Evolutionary conservation across 2,329 filamentous ascomycete species (phyloP), one percentile per base, ranked within the genome.

Genomic region (Stagonosporopsis tanaceti): DNA sequence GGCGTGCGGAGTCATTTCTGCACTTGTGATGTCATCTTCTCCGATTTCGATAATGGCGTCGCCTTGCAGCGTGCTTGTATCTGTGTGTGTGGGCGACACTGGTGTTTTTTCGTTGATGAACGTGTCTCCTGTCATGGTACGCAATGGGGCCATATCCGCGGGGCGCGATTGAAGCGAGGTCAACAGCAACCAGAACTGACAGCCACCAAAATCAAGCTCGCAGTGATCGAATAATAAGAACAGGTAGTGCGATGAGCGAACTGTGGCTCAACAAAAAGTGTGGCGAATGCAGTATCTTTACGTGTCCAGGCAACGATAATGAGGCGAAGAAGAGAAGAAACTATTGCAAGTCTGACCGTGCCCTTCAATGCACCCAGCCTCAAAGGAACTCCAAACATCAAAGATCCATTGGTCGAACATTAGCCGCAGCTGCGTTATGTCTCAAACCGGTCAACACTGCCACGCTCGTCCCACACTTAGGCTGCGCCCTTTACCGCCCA

Each of bases 1-100:
- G 7, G 60, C 50, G 17, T 60, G 56, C 9, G 53, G 59, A 14
- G 64, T 53, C 34, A 4, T 55, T 54, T 5, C 42, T 34, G 14
- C 15, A 5, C 24, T 45, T 14, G 63, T 66, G 22, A 50, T 62
- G 24, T 65, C 42, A 15, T 69, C 65, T 9, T 68, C 64, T 24
- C 59, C 54, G 47, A 73, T 73, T 30, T 74, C 67, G 27, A 74
- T 74, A 24, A 74, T 67, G 12, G 64, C 71, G 44, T 74, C 73
- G 41, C 70, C 72, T 30, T 53, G 53, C 25, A 74, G 46, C 1
- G 72, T 76, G 2, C 62, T 34, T 17, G 44, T 44, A 46, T 69
- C 67, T 4, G 73, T 75, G 25, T 62, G 55, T 3, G 72, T 70
- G 0, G 71, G 71, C 8, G 70, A 74, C 14, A 53, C 60, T 38